Percentiles rank a stretch among this genome's conserved stretches.
These are phyloP conservation scores for Blastomyces parvus DNA, from an alignment of 2,329 filamentous ascomycete species.

Conservation along the genomic window DNA sequence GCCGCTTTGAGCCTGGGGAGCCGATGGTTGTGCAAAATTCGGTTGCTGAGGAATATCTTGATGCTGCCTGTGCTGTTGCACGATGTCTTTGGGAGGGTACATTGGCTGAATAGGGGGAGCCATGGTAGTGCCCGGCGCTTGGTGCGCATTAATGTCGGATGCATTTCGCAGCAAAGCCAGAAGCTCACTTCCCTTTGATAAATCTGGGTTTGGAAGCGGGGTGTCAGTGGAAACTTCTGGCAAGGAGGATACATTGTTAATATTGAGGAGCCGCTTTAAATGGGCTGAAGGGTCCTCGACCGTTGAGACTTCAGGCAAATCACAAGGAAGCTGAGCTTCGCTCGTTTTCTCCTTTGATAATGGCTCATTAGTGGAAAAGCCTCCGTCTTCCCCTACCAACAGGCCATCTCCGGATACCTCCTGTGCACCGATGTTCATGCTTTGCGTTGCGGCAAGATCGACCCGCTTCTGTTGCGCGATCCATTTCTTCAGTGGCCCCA, in stretches of 20 bases:
- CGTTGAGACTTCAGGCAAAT: constrained; percentile 33
- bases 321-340: constrained; percentile 26
- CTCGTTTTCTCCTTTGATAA: constrained; percentile 17
- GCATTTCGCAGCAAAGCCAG: constrained; percentile 46
- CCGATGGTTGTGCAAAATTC: background rate
- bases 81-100: constrained; percentile 23
- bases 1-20: constrained; percentile 41
- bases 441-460: constrained; percentile 41
- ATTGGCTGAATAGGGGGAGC: constrained; percentile 49
- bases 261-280: constrained; percentile 42
- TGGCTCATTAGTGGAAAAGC: constrained; percentile 13
- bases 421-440: constrained; percentile 41
- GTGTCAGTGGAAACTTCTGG: constrained; percentile 14
- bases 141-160: constrained; percentile 23
- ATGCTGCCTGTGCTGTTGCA: background rate
- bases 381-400: constrained; percentile 18
- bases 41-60: background rate
- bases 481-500: constrained; percentile 80
- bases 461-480: constrained; percentile 71
- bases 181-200: constrained; percentile 43
- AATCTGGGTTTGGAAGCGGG: constrained; percentile 23
- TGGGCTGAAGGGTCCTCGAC: constrained; percentile 41
- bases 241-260: constrained; percentile 20
- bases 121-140: constrained; percentile 31
- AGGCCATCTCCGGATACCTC: constrained; percentile 36